Percentiles rank a stretch among this genome's conserved stretches.
Evolutionary conservation across 2,329 filamentous ascomycete species (phyloP).

Genomic region (Xylaria sp.): DNA sequence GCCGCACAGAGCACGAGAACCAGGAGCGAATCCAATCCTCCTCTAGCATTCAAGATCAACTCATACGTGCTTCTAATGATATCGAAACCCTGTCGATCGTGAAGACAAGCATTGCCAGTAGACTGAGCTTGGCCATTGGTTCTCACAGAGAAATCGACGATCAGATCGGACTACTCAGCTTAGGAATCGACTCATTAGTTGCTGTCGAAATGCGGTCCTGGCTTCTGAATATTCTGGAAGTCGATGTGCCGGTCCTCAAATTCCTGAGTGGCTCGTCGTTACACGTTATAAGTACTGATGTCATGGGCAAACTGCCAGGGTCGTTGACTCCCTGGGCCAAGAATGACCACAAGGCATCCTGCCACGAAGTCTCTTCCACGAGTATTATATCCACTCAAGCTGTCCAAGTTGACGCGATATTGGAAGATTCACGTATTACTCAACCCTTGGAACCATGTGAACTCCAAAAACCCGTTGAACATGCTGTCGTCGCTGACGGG

Average conservation of each 20-base stretch:
- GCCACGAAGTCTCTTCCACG: too few species aligned
- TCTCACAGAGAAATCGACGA: not conserved
- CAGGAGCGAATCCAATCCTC: not conserved
- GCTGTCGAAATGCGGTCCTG: conserved; percentile 36
- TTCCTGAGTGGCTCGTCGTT: conserved; percentile 3
- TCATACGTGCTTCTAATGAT: too few species aligned
- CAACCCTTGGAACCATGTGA: too few species aligned
- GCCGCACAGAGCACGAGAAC: not conserved
- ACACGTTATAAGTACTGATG: not conserved
- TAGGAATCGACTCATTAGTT: conserved; percentile 32
- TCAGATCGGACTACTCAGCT: not conserved
- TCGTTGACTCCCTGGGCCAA: not conserved
- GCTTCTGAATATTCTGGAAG: conserved; percentile 23
- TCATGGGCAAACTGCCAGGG: not conserved
- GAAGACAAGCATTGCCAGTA: not conserved
- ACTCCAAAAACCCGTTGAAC: too few species aligned
- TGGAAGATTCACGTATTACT: too few species aligned
- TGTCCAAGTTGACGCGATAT: too few species aligned
- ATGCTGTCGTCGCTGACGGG: too few species aligned
- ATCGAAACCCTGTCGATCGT: too few species aligned
- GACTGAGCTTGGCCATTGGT: not conserved
- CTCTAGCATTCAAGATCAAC: too few species aligned
- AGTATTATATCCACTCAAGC: too few species aligned
- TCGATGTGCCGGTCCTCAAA: conserved; percentile 31
- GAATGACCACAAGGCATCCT: not conserved